Base-by-base conservation (phyloP, 495 filamentous ascomycete species). In the Filosporella fistucella region DNA sequence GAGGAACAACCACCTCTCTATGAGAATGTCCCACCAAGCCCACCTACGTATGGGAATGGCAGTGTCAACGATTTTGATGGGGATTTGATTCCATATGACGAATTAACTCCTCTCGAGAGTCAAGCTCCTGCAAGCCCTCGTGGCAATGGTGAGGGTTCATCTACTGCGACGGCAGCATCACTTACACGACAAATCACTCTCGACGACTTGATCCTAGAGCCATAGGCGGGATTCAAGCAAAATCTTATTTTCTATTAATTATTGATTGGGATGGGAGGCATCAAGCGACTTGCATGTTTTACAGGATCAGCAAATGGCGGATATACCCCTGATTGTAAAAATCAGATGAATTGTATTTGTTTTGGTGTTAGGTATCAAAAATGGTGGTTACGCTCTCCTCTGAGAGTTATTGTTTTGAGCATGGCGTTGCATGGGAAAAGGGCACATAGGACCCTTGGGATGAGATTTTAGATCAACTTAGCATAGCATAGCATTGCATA, bases 1-100 rank as follows among this genome's bases (percentile, higher is more conserved):
- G 89, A 96, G 65, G 93, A 99, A 67, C 80, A 85, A 63, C 93
- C 93, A 28, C 93, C 93, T 0, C 80, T 91, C 58, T 99, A 99
- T 60, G 86, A 93, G 68, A 88, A 97, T 60, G 89, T 99, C 22
- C 91, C 91, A 0, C 82, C 80, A 7, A 88, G 85, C 36, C 93
- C 93, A 25, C 93, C 93, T 0, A 76, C 76, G 2, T 97, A 98
- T 52, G 59, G 58, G 1, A n/a, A n/a, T n/a, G n/a, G n/a, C n/a
- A n/a, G n/a, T n/a, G 51, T 43, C 10, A 52, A 47, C 12, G 47
- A 42, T 2, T 6, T 47, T 8, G 53, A 59, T 20, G 56, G 52
- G 4, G 59, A 53, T n/a, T 42, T 50, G n/a, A 58, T 61, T 34
- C 52, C 58, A 20, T 61, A 61, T 29, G 48, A 61, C 8, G 55